Percentiles rank a stretch among this genome's conserved stretches.
These are phyloP conservation scores for Malassezia furfur DNA, from an alignment of 1,284 basidiomycete genomes.

Conservation along the genomic window DNA sequence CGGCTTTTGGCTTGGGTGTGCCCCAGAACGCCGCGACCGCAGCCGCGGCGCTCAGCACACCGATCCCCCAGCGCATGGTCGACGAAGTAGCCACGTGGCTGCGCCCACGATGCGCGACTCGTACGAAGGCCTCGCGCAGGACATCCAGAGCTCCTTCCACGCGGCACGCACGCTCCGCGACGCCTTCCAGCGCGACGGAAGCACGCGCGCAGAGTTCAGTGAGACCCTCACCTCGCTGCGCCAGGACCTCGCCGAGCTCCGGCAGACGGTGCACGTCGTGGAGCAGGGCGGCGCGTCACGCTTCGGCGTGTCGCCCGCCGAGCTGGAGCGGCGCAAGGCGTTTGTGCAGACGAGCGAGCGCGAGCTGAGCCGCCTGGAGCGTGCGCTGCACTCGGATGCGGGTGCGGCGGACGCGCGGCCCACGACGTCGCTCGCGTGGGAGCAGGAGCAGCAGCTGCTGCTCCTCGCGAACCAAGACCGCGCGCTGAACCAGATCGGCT, in stretches of 20 bases:
- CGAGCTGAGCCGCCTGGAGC: slow-evolving; percentile 18
- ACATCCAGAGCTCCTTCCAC: slow-evolving; percentile 29
- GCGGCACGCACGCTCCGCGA: neutral
- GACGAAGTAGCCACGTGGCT: neutral
- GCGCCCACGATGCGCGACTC: slow-evolving; percentile 35
- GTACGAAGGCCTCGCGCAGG: slow-evolving; percentile 41
- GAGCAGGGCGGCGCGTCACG: slow-evolving; percentile 35
- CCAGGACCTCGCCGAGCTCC: slow-evolving; percentile 39
- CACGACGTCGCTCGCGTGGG: slow-evolving; percentile 30
- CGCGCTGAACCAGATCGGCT: slow-evolving; percentile 39
- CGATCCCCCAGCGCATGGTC: neutral
- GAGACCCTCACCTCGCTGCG: slow-evolving; percentile 32
- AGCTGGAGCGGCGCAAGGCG: slow-evolving; percentile 24
- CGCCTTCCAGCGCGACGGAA: slow-evolving; percentile 1
- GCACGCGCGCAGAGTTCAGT: slow-evolving; percentile 22
- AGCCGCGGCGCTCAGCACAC: neutral
- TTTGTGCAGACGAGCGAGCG: slow-evolving; percentile 32
- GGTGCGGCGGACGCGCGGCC: neutral
- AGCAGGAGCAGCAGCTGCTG: slow-evolving; percentile 39
- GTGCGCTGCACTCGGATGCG: neutral
- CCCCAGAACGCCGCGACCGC: neutral
- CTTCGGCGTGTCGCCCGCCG: slow-evolving; percentile 31
- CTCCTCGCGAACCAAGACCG: slow-evolving; percentile 39
- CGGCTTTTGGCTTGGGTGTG: neutral
- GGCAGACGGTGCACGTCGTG: slow-evolving; percentile 36